Evolutionary conservation across 1,284 basidiomycete genomes (phyloP), one percentile per base, ranked within the genome.

Genomic region (Fomitopsis betulina): DNA sequence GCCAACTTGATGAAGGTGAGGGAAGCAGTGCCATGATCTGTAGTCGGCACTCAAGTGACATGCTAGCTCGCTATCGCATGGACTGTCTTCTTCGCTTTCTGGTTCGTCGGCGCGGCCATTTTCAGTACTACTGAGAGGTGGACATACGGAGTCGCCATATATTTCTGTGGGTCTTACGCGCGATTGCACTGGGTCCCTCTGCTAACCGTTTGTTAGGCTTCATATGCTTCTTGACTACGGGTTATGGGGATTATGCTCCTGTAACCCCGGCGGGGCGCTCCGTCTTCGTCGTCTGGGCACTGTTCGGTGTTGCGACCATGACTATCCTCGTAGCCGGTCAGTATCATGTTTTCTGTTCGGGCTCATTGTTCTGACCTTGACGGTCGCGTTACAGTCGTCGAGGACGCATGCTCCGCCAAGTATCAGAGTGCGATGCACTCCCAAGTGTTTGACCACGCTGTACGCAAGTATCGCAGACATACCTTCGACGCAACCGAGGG

Each of bases 241-340:
- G 90, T 3, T 91, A 87, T 65, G 88, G 90, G 8, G 89, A 93
- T 63, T 76, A 79, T 35, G 67, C 79, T 0, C 89, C 88, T 0
- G 68, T 71, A 42, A 85, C 86, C 0, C 80, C 85, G 13, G 81
- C 86, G 5, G 91, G 91, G 3, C 80, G 89, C 25, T 84, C 86
- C 5, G 79, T 94, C 51, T 94, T 94, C 70, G 82, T 93, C 55
- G 82, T 86, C 8, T 94, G 92, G 92, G 87, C 90, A 0, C 71
- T 94, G 47, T 72, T 90, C 9, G 90, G 90, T 23, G 86, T 93
- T 19, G 88, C 79, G 1, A 83, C 87, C 0, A 83, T 92, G 80
- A 89, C 89, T 0, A 84, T 89, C 38, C 75, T 91, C 10, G 80
- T 88, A 58, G 85, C 87, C 8, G 81, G 88, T 87, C 58, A n/a